phyloP scores from a whole-genome alignment of 1,284 basidiomycete species.

The Boletus smithii region DNA sequence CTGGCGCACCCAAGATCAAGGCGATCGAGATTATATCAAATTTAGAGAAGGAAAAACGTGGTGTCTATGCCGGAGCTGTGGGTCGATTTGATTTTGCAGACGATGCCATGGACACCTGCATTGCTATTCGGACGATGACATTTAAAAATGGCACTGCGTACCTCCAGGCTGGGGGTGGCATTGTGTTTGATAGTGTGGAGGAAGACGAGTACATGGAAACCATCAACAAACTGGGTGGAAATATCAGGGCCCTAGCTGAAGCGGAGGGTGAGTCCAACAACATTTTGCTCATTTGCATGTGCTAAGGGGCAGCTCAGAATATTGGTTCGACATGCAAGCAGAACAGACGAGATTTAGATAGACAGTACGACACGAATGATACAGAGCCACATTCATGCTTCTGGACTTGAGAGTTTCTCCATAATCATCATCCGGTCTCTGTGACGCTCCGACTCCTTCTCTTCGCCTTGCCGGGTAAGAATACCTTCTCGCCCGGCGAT shows the following conservation, averaged over 20 bases:
- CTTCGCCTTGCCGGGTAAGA: conserved; percentile 32
- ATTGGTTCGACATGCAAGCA: conserved; percentile 66
- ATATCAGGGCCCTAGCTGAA: conserved; percentile 79
- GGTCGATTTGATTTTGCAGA: conserved; percentile 95
- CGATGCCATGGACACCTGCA: conserved; percentile 97
- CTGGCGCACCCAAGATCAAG: conserved; percentile 98
- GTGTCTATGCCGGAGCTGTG: conserved; percentile 96
- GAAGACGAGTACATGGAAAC: conserved; percentile 97
- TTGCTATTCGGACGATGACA: conserved; percentile 97
- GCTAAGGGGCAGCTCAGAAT: conserved; percentile 41
- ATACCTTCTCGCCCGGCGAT: conserved; percentile 88
- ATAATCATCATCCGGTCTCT: conserved; percentile 29
- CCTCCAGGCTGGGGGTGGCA: conserved; percentile 95
- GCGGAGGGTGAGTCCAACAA: conserved; percentile 76
- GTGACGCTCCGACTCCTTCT: conserved; percentile 19
- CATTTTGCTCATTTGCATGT: conserved; percentile 7
- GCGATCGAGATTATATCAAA: conserved; percentile 92
- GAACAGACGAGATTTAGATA: conserved; percentile 35
- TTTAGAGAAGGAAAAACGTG: conserved; percentile 86
- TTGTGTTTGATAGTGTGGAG: conserved; percentile 96
- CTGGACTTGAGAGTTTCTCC: conserved; percentile 26
- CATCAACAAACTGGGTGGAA: conserved; percentile 90
- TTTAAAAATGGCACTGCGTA: conserved; percentile 94
- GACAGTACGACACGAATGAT: conserved; percentile 21
- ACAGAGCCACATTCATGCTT: conserved; percentile 22